A percentile compares a stretch with the other conserved stretches of the same genome.
Evolutionary conservation across 164 flowering plant species (phyloP).

Genomic region (Echeveria elegans): DNA sequence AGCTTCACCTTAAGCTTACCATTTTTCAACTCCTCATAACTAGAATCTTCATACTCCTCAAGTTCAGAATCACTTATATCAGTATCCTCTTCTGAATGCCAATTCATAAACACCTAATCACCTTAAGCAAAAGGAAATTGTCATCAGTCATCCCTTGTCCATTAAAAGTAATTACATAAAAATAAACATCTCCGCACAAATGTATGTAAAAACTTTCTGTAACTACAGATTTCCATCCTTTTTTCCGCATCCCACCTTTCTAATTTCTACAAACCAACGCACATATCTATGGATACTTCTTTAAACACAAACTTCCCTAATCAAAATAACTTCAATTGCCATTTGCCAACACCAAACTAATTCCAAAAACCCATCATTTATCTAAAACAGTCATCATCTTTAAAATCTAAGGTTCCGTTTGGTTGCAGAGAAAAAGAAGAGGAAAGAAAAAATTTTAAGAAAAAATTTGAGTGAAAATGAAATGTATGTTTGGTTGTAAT

Average conservation of each 20-base stretch:
- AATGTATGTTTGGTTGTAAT: no score
- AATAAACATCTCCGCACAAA: not conserved
- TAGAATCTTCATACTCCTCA: conserved; percentile 36
- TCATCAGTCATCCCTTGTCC: not conserved
- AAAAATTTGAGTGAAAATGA: no score
- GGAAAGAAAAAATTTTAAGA: no score
- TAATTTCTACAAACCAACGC: not conserved
- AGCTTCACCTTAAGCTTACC: conserved; percentile 37
- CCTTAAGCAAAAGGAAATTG: not conserved
- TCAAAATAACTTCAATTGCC: no score
- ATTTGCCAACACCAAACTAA: no score
- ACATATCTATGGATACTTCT: no score
- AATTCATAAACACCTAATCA: conserved; percentile 17
- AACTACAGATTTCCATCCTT: not conserved
- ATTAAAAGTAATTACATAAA: not conserved
- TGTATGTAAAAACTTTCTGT: not conserved
- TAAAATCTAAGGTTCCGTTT: no score
- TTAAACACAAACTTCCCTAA: no score
- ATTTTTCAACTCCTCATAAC: conserved; percentile 45
- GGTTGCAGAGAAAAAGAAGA: no score
- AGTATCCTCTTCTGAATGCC: conserved; percentile 57
- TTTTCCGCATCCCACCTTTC: not conserved
- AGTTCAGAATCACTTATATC: conserved; percentile 76
- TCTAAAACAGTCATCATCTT: no score
- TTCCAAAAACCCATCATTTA: no score